These are phyloP conservation scores for Cyberlindnera mycetangii DNA, from an alignment of 805 yeast genomes.

Conservation along the genomic window DNA sequence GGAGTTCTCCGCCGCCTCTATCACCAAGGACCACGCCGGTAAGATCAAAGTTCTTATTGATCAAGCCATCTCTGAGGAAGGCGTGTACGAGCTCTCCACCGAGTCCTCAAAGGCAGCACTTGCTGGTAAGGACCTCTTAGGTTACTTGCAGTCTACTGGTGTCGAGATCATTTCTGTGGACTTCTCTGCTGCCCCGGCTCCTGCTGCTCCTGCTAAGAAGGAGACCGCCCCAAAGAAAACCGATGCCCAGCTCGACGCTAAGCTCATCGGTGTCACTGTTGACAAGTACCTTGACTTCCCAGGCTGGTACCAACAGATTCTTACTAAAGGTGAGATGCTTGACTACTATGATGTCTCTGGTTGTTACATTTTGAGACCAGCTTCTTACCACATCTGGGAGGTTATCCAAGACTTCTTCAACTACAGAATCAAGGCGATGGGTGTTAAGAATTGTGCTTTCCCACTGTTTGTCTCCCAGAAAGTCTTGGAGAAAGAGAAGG, in stretches of 20 bases:
- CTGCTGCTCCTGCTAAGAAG: constrained; percentile 26
- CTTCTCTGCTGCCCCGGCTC: constrained; percentile 39
- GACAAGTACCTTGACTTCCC: constrained; percentile 92
- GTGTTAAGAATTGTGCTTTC: constrained; percentile 94
- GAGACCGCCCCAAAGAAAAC: constrained; percentile 28
- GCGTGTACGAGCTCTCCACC: constrained; percentile 41
- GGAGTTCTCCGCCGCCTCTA: constrained; percentile 57
- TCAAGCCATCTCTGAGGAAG: constrained; percentile 35
- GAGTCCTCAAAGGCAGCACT: constrained; percentile 50
- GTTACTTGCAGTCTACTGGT: constrained; percentile 47
- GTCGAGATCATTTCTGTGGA: constrained; percentile 57
- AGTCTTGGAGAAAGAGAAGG: constrained; percentile 96
- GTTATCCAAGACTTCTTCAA: constrained; percentile 86
- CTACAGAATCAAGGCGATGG: constrained; percentile 73
- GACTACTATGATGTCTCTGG: constrained; percentile 99
- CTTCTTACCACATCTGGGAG: constrained; percentile 95
- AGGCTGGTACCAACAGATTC: constrained; percentile 95
- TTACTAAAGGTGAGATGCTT: constrained; percentile 96
- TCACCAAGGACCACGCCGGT: constrained; percentile 44
- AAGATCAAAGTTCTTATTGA: constrained; percentile 63
- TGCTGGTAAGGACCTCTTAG: constrained; percentile 44
- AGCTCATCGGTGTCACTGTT: constrained; percentile 92
- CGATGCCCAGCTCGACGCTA: constrained; percentile 70
- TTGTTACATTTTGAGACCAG: constrained; percentile 96
- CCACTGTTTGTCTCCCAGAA: constrained; percentile 96